Percentiles rank a stretch among this genome's conserved stretches.
phyloP scores from a whole-genome alignment of 257 asterid genomes.

The Rubia yunnanensis region DNA sequence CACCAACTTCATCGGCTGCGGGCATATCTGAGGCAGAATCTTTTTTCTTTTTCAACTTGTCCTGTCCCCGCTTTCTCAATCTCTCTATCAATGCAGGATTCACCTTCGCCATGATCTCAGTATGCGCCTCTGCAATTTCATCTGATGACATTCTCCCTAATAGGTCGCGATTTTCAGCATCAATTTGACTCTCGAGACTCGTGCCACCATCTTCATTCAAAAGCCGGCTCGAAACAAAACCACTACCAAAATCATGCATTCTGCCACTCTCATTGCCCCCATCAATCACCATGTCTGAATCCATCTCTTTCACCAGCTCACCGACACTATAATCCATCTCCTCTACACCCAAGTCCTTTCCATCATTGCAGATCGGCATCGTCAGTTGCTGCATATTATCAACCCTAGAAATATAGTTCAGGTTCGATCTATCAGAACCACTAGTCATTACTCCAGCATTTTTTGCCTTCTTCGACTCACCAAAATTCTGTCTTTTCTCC shows the following conservation, averaged over 20 bases:
- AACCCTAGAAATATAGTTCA: constrained; percentile 9
- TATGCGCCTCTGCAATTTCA: constrained; percentile 82
- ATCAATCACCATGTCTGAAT: constrained; percentile 19
- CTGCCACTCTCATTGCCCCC: constrained; percentile 12
- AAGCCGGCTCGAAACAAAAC: constrained; percentile 21
- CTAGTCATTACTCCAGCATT: constrained; percentile 15
- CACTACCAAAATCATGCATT: constrained; percentile 14
- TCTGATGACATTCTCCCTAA: constrained; percentile 63
- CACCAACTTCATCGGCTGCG: constrained; percentile 27
- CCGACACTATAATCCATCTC: constrained; percentile 12
- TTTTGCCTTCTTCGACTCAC: constrained; percentile 11
- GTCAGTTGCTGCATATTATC: constrained; percentile 12
- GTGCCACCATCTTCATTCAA: constrained; percentile 25
- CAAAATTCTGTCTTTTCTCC: constrained; percentile 16
- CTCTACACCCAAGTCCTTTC: constrained; percentile 10
- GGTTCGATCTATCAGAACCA: constrained; percentile 16
- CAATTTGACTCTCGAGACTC: constrained; percentile 63
- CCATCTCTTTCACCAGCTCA: constrained; percentile 14
- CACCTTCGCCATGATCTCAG: constrained; percentile 64
- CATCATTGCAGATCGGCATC: constrained; percentile 16
- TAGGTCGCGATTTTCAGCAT: constrained; percentile 62
- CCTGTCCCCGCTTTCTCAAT: constrained; percentile 50
- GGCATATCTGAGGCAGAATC: constrained; percentile 23
- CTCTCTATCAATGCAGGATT: constrained; percentile 49
- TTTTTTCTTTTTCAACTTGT: constrained; percentile 51